These are phyloP conservation scores for Ganoderma lucidum DNA, from an alignment of 1,284 basidiomycete genomes.

Conservation along the genomic window DNA sequence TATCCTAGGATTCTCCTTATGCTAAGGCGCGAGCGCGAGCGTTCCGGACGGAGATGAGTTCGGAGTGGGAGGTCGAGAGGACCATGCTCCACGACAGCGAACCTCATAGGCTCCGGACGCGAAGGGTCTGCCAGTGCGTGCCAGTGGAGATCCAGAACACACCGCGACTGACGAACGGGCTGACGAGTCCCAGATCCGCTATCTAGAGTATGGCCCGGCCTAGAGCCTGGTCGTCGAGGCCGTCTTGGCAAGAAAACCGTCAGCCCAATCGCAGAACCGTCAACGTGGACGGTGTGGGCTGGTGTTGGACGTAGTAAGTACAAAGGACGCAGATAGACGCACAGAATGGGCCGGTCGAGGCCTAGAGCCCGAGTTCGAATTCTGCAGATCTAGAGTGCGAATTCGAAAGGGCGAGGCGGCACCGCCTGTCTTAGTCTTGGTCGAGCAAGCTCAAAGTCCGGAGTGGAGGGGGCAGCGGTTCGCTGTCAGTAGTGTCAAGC, in stretches of 20 bases:
- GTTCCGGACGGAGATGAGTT: not conserved
- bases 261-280: not conserved
- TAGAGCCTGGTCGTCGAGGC: not conserved
- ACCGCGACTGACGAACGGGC: not conserved
- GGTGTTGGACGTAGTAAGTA: not conserved
- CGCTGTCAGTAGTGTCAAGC: not conserved
- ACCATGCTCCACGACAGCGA: not conserved
- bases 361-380: not conserved
- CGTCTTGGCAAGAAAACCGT: not conserved
- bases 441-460: not conserved
- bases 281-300: not conserved
- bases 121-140: too few relatives aligned
- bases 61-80: not conserved
- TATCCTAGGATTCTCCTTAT: not conserved
- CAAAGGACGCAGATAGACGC: not conserved
- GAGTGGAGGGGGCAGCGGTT: not conserved
- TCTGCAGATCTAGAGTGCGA: not conserved
- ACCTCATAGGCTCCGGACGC: too few relatives aligned
- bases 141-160: not conserved
- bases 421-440: not conserved
- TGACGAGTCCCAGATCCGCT: not conserved
- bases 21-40: not conserved
- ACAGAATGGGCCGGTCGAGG: not conserved
- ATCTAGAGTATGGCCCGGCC: not conserved
- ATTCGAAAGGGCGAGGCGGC: not conserved